Base-by-base conservation (phyloP, 202 grass and related monocot species). In the Carex arenaria region DNA sequence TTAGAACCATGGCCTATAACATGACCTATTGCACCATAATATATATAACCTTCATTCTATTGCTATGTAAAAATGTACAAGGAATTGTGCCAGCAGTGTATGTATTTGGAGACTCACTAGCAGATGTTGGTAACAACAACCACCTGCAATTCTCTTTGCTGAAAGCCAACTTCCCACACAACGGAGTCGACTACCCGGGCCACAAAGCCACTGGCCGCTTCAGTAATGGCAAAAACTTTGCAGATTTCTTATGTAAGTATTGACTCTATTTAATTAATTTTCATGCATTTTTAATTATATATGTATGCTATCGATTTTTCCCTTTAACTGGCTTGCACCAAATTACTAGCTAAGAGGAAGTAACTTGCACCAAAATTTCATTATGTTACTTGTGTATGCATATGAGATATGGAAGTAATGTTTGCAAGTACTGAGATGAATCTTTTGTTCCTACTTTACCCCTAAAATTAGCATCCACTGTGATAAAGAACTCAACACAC, bases 91-190 rank as follows among this genome's bases (percentile, higher is more conserved):
- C 80, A 13, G 88, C 81, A 49, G 60, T 85, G 67, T 90, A 87
- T 72, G 85, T 90, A 10, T 87, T 90, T 65, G 88, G 88, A 32
- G 88, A 90, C 81, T 90, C 88, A 22, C 76, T 87, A 7, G 88
- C 74, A 60, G 88, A 90, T 83, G 88, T 90, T 0, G 88, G 88
- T 31, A 90, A 90, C 75, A 90, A 90, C 77, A 87, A 90, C 59
- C 42, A 84, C 62, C 36, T 90, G 45, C 47, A 12, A 1, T 3
- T 82, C 34, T 76, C 73, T 9, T 72, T 84, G 14, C 75, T 87
- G 7, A 90, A 87, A 80, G 88, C 85, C 67, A 51, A 90, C 61
- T 90, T 84, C 67, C 88, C 85, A 0, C 85, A 87, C 59, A 87
- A 90, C 36, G 85, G 85, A 69, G 40, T 90, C 12, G 88, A 90